A percentile compares a stretch with the other conserved stretches of the same genome.
phyloP scores from a whole-genome alignment of 2,329 filamentous ascomycete genomes.

The Claviceps digitariae region DNA sequence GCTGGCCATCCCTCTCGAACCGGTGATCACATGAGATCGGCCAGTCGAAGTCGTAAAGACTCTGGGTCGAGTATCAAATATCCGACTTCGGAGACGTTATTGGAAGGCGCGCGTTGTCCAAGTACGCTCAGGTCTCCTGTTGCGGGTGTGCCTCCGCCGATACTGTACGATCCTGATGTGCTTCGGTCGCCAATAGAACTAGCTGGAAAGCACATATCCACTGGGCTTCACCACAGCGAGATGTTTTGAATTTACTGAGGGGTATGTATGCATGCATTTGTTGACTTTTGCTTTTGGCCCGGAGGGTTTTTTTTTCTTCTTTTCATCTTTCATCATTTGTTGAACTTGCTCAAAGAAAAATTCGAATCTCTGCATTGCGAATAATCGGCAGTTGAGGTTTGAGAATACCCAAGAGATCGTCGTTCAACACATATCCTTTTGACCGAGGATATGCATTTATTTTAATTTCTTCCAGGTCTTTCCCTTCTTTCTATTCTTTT shows the following conservation, averaged over 20 bases:
- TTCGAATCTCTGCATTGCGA: not conserved
- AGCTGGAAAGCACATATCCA: conserved; percentile 28
- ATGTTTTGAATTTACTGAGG: conserved; percentile 30
- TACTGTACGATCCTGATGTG: conserved; percentile 24
- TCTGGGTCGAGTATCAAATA: conserved; percentile 13
- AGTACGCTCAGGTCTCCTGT: conserved; percentile 17
- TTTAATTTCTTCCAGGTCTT: not conserved
- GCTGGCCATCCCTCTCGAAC: conserved; percentile 41
- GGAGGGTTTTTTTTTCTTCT: not conserved
- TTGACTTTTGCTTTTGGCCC: not conserved
- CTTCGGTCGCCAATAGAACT: conserved; percentile 20
- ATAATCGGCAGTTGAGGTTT: not conserved
- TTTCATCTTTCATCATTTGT: not conserved
- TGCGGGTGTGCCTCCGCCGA: conserved; percentile 17
- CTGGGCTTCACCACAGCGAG: conserved; percentile 39
- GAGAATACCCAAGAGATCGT: not conserved
- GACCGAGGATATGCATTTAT: too few species aligned
- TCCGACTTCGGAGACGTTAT: conserved; percentile 20
- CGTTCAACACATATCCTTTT: not conserved
- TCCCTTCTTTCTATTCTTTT: not conserved
- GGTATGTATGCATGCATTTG: not conserved
- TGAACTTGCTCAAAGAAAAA: not conserved
- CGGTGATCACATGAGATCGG: conserved; percentile 47
- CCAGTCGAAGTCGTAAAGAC: conserved; percentile 40
- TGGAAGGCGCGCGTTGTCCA: conserved; percentile 20